Percentiles rank a stretch among this genome's conserved stretches.
phyloP scores from a whole-genome alignment of 257 asterid species.

The Rauvolfia tetraphylla region DNA sequence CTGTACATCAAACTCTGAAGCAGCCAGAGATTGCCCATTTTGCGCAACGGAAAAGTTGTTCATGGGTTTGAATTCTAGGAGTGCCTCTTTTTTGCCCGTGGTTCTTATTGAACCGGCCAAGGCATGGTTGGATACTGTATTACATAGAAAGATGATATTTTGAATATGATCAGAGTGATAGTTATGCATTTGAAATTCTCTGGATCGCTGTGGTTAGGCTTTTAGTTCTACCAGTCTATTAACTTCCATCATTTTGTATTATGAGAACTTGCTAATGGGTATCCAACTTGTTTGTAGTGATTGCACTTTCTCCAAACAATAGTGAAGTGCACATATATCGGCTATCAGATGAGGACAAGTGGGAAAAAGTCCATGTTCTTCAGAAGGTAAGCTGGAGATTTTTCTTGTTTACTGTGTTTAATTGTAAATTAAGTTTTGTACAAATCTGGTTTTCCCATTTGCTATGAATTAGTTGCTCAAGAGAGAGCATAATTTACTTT shows the following conservation, averaged over 20 bases:
- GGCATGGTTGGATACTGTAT: not conserved
- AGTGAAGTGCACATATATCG: constrained; percentile 82
- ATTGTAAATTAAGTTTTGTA: not conserved
- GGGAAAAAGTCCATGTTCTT: constrained; percentile 97
- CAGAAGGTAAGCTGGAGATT: constrained; percentile 56
- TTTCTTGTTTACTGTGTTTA: constrained; percentile 4
- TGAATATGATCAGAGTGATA: not conserved
- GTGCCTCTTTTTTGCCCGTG: not conserved
- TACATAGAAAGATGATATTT: not conserved
- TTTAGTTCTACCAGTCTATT: constrained; percentile 8
- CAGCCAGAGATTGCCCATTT: not conserved
- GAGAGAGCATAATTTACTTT: not conserved
- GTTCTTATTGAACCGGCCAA: not conserved
- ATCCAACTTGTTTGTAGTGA: constrained; percentile 47
- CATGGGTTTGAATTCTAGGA: not conserved
- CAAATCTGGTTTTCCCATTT: not conserved
- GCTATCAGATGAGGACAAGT: constrained; percentile 67
- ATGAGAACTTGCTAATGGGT: constrained; percentile 16
- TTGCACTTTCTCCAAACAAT: constrained; percentile 88
- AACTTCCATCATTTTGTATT: not conserved
- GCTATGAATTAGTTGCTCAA: not conserved
- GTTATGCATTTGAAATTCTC: not conserved
- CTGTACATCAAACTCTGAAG: not conserved
- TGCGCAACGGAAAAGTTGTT: not conserved
- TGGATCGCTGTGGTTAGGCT: not conserved